These are phyloP conservation scores for Rhizopogon hawkerae DNA, from an alignment of 1,284 basidiomycete species.

Conservation along the genomic window DNA sequence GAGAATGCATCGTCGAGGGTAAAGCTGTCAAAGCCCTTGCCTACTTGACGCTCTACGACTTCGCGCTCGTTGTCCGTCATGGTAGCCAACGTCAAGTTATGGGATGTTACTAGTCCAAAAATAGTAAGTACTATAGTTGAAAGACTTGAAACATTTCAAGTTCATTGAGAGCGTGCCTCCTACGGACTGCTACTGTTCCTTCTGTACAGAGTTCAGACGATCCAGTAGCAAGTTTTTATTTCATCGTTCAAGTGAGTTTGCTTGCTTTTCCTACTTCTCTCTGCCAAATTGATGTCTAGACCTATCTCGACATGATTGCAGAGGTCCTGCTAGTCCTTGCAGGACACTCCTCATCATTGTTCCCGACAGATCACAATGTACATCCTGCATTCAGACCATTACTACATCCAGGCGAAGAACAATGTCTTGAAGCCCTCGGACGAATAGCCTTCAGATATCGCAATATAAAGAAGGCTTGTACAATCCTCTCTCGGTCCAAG, in stretches of 20 bases:
- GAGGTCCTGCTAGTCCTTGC: constrained; percentile 78
- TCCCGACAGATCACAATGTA: constrained; percentile 49
- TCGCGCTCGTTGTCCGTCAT: constrained; percentile 11
- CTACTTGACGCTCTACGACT: constrained; percentile 19
- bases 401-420: constrained; percentile 79
- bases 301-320: constrained; percentile 55
- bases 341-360: constrained; percentile 77
- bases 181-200: too few relatives aligned
- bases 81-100: neutral
- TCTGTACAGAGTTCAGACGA: neutral
- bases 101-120: too few relatives aligned
- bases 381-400: constrained; percentile 61
- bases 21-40: constrained; percentile 28
- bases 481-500: constrained; percentile 44
- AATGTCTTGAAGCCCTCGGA: constrained; percentile 69
- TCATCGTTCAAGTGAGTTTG: neutral
- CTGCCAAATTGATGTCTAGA: constrained; percentile 6
- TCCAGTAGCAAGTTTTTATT: neutral
- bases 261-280: neutral
- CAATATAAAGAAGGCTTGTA: constrained; percentile 52
- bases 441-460: constrained; percentile 65
- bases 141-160: too few relatives aligned
- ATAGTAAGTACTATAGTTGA: too few relatives aligned
- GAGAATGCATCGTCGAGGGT: constrained; percentile 64
- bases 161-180: too few relatives aligned